A percentile compares a stretch with the other conserved stretches of the same genome.
phyloP scores from a whole-genome alignment of 805 yeast genomes.

The Brettanomyces sp. region DNA sequence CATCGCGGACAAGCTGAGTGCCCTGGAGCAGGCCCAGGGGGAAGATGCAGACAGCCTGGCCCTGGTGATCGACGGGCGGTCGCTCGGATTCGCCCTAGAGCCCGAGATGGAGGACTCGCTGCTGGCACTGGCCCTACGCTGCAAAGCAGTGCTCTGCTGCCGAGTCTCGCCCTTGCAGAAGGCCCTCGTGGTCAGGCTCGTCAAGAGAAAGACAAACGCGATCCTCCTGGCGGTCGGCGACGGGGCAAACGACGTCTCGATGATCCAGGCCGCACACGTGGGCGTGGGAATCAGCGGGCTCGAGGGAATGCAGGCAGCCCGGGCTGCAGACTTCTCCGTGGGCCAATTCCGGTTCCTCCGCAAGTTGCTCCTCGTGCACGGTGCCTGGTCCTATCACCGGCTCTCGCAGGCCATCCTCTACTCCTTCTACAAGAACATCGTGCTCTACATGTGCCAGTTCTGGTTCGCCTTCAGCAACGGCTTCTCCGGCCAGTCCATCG shows the following conservation, averaged over 20 bases:
- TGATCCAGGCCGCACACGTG: constrained; percentile 99
- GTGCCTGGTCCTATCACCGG: constrained; percentile 96
- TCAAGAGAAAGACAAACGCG: constrained; percentile 66
- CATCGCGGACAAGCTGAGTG: constrained; percentile 63
- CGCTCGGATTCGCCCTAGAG: constrained; percentile 79
- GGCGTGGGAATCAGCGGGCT: constrained; percentile 98
- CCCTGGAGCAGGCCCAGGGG: constrained; percentile 29
- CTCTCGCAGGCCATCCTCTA: constrained; percentile 86
- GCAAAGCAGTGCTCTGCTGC: constrained; percentile 96
- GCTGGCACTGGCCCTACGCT: constrained; percentile 69
- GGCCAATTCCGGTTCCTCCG: constrained; percentile 88
- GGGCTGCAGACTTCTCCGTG: constrained; percentile 95
- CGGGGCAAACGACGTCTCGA: constrained; percentile 97
- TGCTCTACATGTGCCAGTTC: constrained; percentile 94
- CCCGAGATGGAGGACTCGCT: constrained; percentile 69
- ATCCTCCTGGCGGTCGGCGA: constrained; percentile 89
- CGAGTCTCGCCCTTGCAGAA: constrained; percentile 96
- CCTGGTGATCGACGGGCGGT: constrained; percentile 87
- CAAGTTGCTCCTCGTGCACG: constrained; percentile 84
- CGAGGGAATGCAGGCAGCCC: constrained; percentile 99
- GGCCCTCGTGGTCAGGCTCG: constrained; percentile 92
- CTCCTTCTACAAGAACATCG: constrained; percentile 92
- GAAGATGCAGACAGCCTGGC: constrained; percentile 68
- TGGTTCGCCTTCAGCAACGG: constrained; percentile 94
- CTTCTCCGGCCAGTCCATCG: constrained; percentile 89